Evolutionary conservation across 805 yeast species (phyloP).

Genomic region (Ogataea paraovalis): DNA sequence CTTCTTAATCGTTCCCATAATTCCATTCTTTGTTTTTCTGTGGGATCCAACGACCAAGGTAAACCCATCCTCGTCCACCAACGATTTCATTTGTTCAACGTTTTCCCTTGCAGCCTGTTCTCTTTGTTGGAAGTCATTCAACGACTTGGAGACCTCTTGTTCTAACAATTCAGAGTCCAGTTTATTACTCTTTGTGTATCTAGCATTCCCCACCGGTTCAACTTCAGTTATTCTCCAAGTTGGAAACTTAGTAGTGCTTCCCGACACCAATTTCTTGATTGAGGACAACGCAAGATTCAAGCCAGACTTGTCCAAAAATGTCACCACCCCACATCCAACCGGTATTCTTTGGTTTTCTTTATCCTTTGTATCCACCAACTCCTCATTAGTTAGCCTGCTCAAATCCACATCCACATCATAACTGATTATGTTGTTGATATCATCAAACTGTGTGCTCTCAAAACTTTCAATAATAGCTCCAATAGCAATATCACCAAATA

Average conservation of each 20-base stretch:
- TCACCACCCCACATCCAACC: conserved; percentile 67
- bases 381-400: conserved; percentile 56
- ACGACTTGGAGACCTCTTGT: conserved; percentile 52
- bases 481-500: conserved; percentile 55
- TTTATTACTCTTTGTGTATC: conserved; percentile 41
- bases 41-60: conserved; percentile 85
- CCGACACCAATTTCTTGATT: conserved; percentile 46
- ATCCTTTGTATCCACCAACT: conserved; percentile 34
- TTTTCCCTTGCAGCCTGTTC: conserved; percentile 62
- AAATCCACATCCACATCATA: conserved; percentile 48
- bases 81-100: conserved; percentile 48
- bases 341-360: conserved; percentile 44
- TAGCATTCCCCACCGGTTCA: conserved; percentile 29
- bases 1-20: conserved; percentile 47
- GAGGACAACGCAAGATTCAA: conserved; percentile 60
- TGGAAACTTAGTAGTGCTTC: conserved; percentile 23
- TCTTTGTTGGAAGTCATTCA: conserved; percentile 63
- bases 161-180: conserved; percentile 52
- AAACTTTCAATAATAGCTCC: conserved; percentile 58
- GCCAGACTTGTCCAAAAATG: conserved; percentile 69
- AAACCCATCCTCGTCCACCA: conserved; percentile 92
- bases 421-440: conserved; percentile 20
- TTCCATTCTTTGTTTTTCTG: conserved; percentile 73
- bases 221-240: conserved; percentile 37
- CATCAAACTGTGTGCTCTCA: conserved; percentile 30